Base-by-base conservation (phyloP, 257 asterid species). In the Catharanthus roseus region DNA sequence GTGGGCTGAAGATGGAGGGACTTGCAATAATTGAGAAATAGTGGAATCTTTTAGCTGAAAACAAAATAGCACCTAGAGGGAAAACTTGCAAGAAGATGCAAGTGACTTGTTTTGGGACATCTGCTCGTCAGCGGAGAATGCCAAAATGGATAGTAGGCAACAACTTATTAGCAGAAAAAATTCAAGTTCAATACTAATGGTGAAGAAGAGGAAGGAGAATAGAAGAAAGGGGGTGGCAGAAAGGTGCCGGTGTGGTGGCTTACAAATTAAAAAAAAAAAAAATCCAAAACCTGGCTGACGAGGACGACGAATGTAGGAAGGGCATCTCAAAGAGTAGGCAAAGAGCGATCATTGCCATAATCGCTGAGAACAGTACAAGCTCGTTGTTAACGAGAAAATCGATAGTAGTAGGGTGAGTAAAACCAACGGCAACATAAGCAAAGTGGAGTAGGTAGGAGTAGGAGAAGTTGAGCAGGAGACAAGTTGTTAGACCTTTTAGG, bases 1-100 rank as follows among this genome's bases (percentile, higher is more conserved):
- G n/a, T n/a, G n/a, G n/a, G n/a, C n/a, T n/a, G n/a, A n/a, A n/a
- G n/a, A n/a, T n/a, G n/a, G n/a, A n/a, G n/a, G n/a, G n/a, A n/a
- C n/a, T n/a, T n/a, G n/a, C 93, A 69, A 84, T 93, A 83, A 96
- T 91, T 54, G 99, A 91, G 78, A 88, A 89, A 81, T 96, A 93
- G 79, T 93, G 96, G 96, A 89, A 85, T 79, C 93, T 93, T 73
- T 78, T 96, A 0, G 74, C 82, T 47, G 81, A 82, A 51, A 34
- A 70, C 8, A 49, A 53, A 36, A 24, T 31, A n/a, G 10, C 69
- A 29, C 56, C 70, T 23, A 65, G 62, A 33, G 81, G 79, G 67
- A 72, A 42, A 68, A 72, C 57, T n/a, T 69, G 41, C 47, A 80
- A 82, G 74, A 80, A 79, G 74, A 41, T 72, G 77, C 79, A 76